A percentile compares a stretch with the other conserved stretches of the same genome.
phyloP scores from a whole-genome alignment of 306 rosid genomes.

The Arachis stenosperma region DNA sequence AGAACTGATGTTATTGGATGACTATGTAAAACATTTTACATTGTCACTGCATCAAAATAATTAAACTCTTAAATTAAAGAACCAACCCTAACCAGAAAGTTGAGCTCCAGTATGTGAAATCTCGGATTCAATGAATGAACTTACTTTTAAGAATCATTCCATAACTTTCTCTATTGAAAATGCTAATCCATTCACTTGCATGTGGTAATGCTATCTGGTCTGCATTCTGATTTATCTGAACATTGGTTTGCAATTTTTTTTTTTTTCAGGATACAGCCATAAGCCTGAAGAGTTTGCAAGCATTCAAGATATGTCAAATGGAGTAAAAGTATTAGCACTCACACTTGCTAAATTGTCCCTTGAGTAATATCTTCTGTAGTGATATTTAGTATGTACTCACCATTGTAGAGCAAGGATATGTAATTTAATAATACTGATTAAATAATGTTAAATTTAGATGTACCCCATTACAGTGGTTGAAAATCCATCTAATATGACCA shows the following conservation, averaged over 20 bases:
- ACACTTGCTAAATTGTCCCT: constrained; percentile 85
- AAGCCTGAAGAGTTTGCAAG: constrained; percentile 91
- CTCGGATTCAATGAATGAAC: constrained; percentile 1
- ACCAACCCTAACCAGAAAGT: constrained; percentile 8
- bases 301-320: constrained; percentile 74
- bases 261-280: constrained; percentile 88
- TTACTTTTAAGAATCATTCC: neutral
- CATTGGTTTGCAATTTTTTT: neutral
- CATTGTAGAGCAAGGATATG: constrained; percentile 30
- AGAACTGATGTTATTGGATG: too few species aligned
- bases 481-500: neutral
- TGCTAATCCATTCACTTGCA: constrained; percentile 11
- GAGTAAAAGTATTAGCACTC: constrained; percentile 82
- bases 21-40: too few species aligned
- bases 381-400: constrained; percentile 28
- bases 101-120: constrained; percentile 9
- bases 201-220: constrained; percentile 2
- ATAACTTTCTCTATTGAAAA: neutral
- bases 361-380: constrained; percentile 46
- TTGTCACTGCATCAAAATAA: too few species aligned
- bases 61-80: neutral
- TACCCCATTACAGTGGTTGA: constrained; percentile 25
- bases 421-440: constrained; percentile 14
- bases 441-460: constrained; percentile 15
- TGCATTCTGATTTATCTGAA: constrained; percentile 4